Evolutionary conservation across 192 early-diverging fungal genomes (phyloP), one percentile per base, ranked within the genome.

Genomic region (Entomortierella chlamydospora): DNA sequence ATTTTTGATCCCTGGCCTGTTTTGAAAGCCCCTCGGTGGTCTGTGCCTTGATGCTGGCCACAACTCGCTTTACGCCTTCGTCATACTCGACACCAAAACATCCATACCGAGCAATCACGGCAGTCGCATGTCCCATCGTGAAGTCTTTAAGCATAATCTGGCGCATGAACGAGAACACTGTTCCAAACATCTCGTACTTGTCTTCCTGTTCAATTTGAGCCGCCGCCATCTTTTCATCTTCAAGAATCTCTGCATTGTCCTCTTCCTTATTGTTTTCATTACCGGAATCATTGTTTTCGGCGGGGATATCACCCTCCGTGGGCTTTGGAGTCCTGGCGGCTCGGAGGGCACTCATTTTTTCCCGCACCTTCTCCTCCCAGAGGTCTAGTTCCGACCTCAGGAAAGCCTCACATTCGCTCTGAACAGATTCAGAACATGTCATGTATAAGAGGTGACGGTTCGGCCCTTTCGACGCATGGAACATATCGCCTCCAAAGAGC

Each of bases 401-500:
- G 66, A 83, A 88, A 12, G 62, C 41, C 23, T 74, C 67, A 53
- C 79, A 83, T 28, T 66, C 49, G 17, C 43, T 70, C 52, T 88
- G 84, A 18, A 63, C 39, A 0, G 69, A 49, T 17, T 63, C 52
- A 2, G 83, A 68, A 33, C 83, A 87, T 5, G 55, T 54, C 33
- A 85, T 68, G 39, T 65, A 66, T 41, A 86, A 47, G 20, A 61
- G 34, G 15, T 57, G 64, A 30, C 81, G 64, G 58, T 60, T 66
- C 9, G 52, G 20, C 6, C 60, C 57, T 53, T 54, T 64, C 2
- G 64, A 50, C 8, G 26, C 15, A 18, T 81, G 60, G 65, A 88
- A 88, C 62, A 85, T 65, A 18, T 87, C 84, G 17, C 82, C 81
- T 9, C 82, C 81, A 71, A 88, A 87, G 0, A 88, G 50, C 83